Base-by-base conservation (phyloP, 169 alveolate genomes). In the Toxoplasma gondii region DNA sequence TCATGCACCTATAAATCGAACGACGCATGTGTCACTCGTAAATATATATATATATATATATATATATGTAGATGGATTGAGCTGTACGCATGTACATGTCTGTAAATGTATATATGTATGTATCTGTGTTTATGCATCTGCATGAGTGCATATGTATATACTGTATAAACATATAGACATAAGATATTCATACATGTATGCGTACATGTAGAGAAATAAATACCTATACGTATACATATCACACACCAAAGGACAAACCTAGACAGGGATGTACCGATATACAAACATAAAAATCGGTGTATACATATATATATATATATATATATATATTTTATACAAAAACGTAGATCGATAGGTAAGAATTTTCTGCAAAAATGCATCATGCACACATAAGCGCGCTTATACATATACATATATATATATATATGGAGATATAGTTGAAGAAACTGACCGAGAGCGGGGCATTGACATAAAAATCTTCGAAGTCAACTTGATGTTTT, bases 351-450 rank as follows among this genome's bases (percentile, higher is more conserved):
- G 70, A n/a, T n/a, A n/a, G n/a, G n/a, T n/a, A n/a, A n/a, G n/a
- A 17, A 58, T 58, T 58, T 58, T 58, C 70, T 58, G 24, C 70
- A 58, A 17, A 58, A 17, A 58, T 58, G 16, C 24, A 58, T 10
- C 38, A 69, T n/a, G 29, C 82, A 24, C 10, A 24, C 38, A 74
- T n/a, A 74, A 5, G 22, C 43, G 10, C 44, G n/a, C n/a, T 2
- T n/a, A 74, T 74, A 74, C n/a, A 74, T 74, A 22, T n/a, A 74
- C n/a, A n/a, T 74, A 74, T 74, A 74, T n/a, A 74, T n/a, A 7
- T 74, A 34, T 74, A 34, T 74, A 34, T 31, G 9, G 10, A 74
- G 1, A 12, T 16, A 36, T 31, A 74, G 1, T 31, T 74, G n/a
- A 31, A 74, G 19, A 16, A 9, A 4, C 90, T 43, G 16, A 82